Base-by-base conservation (phyloP, 306 rosid genomes). In the Pachyrhizus erosus region DNA sequence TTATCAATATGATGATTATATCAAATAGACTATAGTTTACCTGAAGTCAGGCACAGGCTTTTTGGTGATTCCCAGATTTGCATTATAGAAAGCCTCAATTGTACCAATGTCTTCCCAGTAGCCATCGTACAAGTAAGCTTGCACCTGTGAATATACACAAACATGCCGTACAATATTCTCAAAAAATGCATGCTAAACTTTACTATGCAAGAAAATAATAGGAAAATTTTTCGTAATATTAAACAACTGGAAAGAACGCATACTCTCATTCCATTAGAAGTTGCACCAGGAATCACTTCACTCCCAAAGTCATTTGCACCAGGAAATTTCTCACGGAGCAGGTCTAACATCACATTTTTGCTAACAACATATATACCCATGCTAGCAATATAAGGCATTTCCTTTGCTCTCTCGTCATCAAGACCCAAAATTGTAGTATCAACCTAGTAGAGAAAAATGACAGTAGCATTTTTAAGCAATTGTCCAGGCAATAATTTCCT, bases 71-170 rank as follows among this genome's bases (percentile, higher is more conserved):
- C 99, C 99, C 81, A 96, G 85, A 73, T 96, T 96, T 37, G 99
- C 98, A 88, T 96, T 93, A 73, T 93, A 96, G 89, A 96, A 96
- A 80, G 99, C 99, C 83, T 96, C 99, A 75, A 96, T 96, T 29
- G 99, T 96, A 87, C 99, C 98, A 64, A 96, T 96, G 82, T 96
- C 99, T 89, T 96, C 99, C 99, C 99, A 96, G 84, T 96, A 96
- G 77, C 99, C 99, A 85, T 96, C 99, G 72, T 92, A 93, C 82
- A 96, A 84, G 89, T 93, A 91, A 75, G 99, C 99, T 91, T 96
- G 99, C 75, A 96, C 98, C 99, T 96, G 71, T 2, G n/a, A 51
- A 77, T 65, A 74, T 58, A 77, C 40, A 79, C 29, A 71, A 79
- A 42, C 24, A 71, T 27, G 65, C 5, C 40, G 13, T 40, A 23